A percentile compares a stretch with the other conserved stretches of the same genome.
Conservation (phyloP, 2,329 filamentous ascomycete genomes). For the Teratosphaeriaceae sp. region DNA sequence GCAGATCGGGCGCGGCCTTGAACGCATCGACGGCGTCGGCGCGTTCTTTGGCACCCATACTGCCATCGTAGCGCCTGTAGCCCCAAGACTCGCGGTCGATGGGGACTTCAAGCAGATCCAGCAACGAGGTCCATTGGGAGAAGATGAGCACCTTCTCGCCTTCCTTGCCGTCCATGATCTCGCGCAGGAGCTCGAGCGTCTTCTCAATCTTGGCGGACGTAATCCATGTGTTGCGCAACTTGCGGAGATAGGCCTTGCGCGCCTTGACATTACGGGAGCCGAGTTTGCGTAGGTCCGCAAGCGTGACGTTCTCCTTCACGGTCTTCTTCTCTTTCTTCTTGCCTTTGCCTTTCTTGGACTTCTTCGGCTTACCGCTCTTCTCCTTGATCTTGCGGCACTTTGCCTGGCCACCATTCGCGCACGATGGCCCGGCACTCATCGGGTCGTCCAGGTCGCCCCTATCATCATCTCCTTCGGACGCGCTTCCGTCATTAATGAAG, state of each 20-base stretch:
- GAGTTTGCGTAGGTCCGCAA: constrained; percentile 62
- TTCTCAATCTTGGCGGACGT: constrained; percentile 70
- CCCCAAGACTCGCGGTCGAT: constrained; percentile 52
- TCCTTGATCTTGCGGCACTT: constrained; percentile 11
- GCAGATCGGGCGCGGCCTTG: constrained; percentile 50
- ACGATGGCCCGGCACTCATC: constrained; percentile 42
- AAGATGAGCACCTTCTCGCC: constrained; percentile 71
- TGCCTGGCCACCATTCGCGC: constrained; percentile 57
- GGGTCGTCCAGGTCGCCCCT: constrained; percentile 17
- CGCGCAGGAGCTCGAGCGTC: constrained; percentile 56
- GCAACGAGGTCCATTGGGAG: constrained; percentile 71
- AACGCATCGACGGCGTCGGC: constrained; percentile 63
- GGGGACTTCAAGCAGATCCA: constrained; percentile 70
- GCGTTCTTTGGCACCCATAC: constrained; percentile 61
- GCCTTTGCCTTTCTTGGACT: constrained; percentile 30
- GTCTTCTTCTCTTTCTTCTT: constrained; percentile 38
- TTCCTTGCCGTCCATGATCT: constrained; percentile 39
- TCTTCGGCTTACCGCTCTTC: constrained; percentile 12
- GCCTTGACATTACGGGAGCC: constrained; percentile 57
- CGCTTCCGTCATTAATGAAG: constrained; percentile 23
- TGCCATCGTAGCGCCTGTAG: constrained; percentile 69
- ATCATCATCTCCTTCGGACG: constrained; percentile 22
- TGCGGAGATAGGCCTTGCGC: constrained; percentile 62
- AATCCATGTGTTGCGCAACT: constrained; percentile 61
- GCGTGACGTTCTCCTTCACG: constrained; percentile 41